Percentiles rank a stretch among this genome's conserved stretches.
phyloP scores from a whole-genome alignment of 768 basidiomycete species.

The Pholiota conissans region DNA sequence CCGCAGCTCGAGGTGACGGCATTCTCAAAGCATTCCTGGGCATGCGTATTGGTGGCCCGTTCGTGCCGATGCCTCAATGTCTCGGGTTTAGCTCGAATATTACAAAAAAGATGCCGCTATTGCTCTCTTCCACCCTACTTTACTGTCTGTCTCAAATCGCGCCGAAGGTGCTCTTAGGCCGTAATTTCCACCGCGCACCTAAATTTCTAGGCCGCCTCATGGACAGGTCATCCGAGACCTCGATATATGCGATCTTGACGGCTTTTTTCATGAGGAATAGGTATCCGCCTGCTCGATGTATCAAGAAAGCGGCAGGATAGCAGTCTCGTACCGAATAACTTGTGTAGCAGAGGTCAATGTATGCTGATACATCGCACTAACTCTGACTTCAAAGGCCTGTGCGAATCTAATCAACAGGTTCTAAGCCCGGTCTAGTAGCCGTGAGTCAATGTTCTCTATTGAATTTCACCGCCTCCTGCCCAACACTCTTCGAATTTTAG shows the following conservation, averaged over 20 bases:
- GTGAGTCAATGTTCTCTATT: neutral
- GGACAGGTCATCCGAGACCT: neutral
- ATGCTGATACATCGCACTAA: neutral
- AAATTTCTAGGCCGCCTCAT: constrained; percentile 3
- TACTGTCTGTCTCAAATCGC: neutral
- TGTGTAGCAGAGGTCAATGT: too few species aligned
- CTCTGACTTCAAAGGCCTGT: neutral
- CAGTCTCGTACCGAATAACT: too few species aligned
- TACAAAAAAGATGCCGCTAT: neutral
- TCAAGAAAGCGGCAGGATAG: too few species aligned
- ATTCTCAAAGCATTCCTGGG: neutral
- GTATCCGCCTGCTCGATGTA: too few species aligned
- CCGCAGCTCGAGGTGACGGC: constrained; percentile 1
- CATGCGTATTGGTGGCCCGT: too few species aligned
- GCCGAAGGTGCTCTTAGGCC: neutral
- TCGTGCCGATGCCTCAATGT: neutral
- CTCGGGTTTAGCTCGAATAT: neutral
- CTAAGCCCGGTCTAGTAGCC: neutral
- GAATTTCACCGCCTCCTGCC: neutral
- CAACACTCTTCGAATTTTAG: neutral
- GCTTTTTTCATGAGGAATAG: neutral
- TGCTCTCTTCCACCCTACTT: neutral
- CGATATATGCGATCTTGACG: neutral
- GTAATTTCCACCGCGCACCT: neutral
- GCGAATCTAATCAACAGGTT: neutral